Conservation (phyloP, 805 yeast genomes). For the Phaffomyces opuntiae region DNA sequence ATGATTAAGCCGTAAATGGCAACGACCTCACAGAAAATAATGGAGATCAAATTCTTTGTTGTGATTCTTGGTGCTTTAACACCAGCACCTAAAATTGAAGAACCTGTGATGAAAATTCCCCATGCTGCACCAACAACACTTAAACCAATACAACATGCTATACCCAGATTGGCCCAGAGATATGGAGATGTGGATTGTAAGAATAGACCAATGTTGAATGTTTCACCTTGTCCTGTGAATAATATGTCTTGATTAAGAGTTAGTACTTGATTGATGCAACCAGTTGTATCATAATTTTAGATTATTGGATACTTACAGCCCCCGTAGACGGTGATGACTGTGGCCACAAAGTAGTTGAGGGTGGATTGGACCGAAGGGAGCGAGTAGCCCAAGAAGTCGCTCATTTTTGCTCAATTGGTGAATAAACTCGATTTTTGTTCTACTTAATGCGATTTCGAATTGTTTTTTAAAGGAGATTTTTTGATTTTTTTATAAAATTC, state of each 20-base stretch:
- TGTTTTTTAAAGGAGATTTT: background rate
- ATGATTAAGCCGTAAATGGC: conserved; percentile 97
- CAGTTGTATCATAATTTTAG: background rate
- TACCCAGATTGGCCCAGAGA: conserved; percentile 94
- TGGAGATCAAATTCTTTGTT: conserved; percentile 91
- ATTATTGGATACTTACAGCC: conserved; percentile 18
- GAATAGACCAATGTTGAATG: conserved; percentile 86
- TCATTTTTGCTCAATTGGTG: conserved; percentile 6
- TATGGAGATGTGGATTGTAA: conserved; percentile 84
- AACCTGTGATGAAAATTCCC: conserved; percentile 96
- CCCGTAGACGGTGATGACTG: conserved; percentile 16
- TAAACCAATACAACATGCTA: conserved; percentile 84
- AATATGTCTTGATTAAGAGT: conserved; percentile 28
- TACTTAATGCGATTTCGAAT: too few species aligned
- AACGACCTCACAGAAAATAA: conserved; percentile 98
- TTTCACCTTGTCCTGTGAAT: conserved; percentile 89
- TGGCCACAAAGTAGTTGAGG: conserved; percentile 12
- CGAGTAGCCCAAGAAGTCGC: conserved; percentile 10
- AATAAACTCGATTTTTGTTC: background rate
- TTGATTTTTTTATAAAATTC: too few species aligned
- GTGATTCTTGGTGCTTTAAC: conserved; percentile 96
- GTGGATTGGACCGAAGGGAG: conserved; percentile 16
- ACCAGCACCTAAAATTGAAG: conserved; percentile 95
- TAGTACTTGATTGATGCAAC: background rate
- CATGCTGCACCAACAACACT: conserved; percentile 98